Base-by-base conservation (phyloP, 495 filamentous ascomycete genomes). In the Parathielavia appendiculata region DNA sequence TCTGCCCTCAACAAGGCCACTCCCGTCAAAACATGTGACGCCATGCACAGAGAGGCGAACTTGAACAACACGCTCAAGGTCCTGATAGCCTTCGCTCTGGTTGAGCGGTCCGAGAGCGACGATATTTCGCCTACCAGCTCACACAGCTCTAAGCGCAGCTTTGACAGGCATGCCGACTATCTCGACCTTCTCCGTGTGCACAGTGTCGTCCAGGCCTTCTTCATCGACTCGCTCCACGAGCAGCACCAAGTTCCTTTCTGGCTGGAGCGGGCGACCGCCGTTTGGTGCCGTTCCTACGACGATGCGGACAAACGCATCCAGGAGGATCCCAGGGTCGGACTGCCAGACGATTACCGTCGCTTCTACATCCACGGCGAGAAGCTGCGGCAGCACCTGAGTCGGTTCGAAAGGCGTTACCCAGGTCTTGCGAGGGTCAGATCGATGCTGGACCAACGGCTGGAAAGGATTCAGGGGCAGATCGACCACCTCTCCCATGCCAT, bases 131-230 rank as follows among this genome's bases (percentile, higher is more conserved):
- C 72, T 1, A 64, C 65, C 19, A 69, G 72, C 47, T 72, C 76
- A 7, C 69, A 67, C 56, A 77, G 76, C 34, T 75, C 75, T 14
- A 74, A 75, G 47, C 67, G 69, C 41, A 86, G 78, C 61, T 71
- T 72, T 41, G 73, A 79, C 26, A 82, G 77, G 51, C 70, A 83
- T 17, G 74, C 74, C 1, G 81, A 80, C 22, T 76, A 78, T 39
- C 79, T 90, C 20, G 89, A 91, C 52, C 79, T 91, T 36, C 77
- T 92, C 35, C 83, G 86, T 35, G 78, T 92, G 43, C 88, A 91
- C 66, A 86, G 81, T 35, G 87, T 92, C 1, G 86, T 91, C 7
- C 90, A 92, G 65, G 85, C 82, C 0, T 91, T 91, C 54, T 90
- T 88, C 58, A 81, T 87, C 17, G 86, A 90, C 63, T 79, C 81